phyloP scores from a whole-genome alignment of 2,329 filamentous ascomycete genomes.

The Gnomoniopsis smithogilvyi region DNA sequence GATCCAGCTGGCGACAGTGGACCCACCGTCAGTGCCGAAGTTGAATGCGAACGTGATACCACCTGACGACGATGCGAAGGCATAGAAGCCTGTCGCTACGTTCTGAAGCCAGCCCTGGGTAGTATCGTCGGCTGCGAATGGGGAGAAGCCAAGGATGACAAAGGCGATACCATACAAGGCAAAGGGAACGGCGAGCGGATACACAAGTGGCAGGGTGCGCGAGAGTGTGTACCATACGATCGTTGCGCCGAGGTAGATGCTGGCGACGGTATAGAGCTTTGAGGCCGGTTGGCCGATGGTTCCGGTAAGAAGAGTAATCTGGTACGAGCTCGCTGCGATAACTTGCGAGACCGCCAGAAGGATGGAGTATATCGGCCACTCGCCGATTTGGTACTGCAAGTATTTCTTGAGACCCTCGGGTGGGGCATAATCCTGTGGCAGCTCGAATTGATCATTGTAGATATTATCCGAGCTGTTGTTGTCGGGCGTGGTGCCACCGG shows the following conservation, averaged over 20 bases:
- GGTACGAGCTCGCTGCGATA: constrained; percentile 61
- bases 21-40: constrained; percentile 60
- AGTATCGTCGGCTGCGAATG: constrained; percentile 40
- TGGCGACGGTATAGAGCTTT: constrained; percentile 56
- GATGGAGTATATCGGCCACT: constrained; percentile 59
- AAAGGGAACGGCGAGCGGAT: constrained; percentile 54
- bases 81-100: constrained; percentile 58
- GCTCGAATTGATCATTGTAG: constrained; percentile 17
- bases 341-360: constrained; percentile 59
- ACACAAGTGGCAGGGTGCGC: constrained; percentile 50
- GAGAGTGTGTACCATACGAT: constrained; percentile 60
- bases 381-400: constrained; percentile 36
- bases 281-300: constrained; percentile 54
- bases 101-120: constrained; percentile 51
- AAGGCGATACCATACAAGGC: constrained; percentile 59
- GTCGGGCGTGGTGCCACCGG: constrained; percentile 21
- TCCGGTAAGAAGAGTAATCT: constrained; percentile 61
- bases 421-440: constrained; percentile 47
- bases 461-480: neutral
- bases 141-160: constrained; percentile 55
- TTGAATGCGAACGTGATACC: constrained; percentile 65
- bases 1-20: constrained; percentile 63
- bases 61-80: constrained; percentile 57
- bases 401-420: constrained; percentile 52
- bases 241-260: constrained; percentile 53